Percentiles rank a stretch among this genome's conserved stretches.
These are phyloP conservation scores for Miamiensis avidus DNA, from an alignment of 169 alveolate genomes.

Conservation along the genomic window DNA sequence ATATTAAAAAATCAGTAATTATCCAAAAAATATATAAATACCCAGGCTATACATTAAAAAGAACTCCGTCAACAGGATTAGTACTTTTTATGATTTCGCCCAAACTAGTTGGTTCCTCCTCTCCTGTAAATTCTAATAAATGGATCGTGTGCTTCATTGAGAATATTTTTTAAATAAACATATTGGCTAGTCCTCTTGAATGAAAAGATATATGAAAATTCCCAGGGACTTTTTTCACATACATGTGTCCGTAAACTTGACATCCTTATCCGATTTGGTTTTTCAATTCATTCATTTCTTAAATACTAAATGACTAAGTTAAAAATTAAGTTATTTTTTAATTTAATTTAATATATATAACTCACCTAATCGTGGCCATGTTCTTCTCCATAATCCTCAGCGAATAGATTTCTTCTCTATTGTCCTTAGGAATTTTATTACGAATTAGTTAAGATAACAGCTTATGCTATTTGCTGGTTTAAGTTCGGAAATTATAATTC, in stretches of 20 bases:
- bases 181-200: conserved; percentile 21
- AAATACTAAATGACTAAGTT: too few relatives aligned
- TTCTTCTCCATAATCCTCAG: conserved; percentile 23
- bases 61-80: not conserved
- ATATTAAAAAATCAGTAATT: too few relatives aligned
- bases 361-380: not conserved
- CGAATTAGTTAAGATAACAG: too few relatives aligned
- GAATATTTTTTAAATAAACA: conserved; percentile 4
- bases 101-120: not conserved
- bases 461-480: too few relatives aligned
- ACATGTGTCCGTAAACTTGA: conserved; percentile 40
- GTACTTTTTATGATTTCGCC: not conserved
- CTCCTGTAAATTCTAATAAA: conserved; percentile 31
- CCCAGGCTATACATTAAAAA: not conserved
- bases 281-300: conserved; percentile 6
- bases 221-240: conserved; percentile 38
- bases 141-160: conserved; percentile 28
- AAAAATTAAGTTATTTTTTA: too few relatives aligned
- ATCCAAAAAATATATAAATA: too few relatives aligned
- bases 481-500: too few relatives aligned
- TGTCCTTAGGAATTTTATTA: not conserved
- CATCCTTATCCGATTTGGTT: conserved; percentile 32
- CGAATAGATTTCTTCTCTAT: not conserved
- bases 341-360: conserved; percentile 9
- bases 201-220: conserved; percentile 43